phyloP scores from a whole-genome alignment of 805 yeast species.

The Sugiyamaella floridensis region DNA sequence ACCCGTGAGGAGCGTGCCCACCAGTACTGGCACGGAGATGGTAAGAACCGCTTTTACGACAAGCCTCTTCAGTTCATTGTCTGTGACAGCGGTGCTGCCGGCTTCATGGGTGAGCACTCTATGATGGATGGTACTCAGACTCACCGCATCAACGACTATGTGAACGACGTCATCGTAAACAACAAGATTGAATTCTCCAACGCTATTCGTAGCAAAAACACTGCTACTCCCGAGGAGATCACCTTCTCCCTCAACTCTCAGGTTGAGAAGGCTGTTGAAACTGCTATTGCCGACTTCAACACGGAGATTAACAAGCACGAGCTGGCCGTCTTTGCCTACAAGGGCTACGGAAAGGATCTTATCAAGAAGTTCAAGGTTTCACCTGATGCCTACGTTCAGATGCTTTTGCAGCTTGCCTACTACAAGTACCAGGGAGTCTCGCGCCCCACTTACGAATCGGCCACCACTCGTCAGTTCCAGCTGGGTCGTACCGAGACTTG shows the following conservation, averaged over 20 bases:
- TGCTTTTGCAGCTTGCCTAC: conserved; percentile 85
- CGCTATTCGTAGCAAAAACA: conserved; percentile 11
- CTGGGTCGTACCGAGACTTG: conserved; percentile 94
- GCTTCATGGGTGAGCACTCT: conserved; percentile 94
- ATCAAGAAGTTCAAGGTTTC: conserved; percentile 80
- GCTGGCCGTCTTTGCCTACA: conserved; percentile 70
- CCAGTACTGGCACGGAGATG: conserved; percentile 93
- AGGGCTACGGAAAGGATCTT: conserved; percentile 77
- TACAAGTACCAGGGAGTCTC: conserved; percentile 71
- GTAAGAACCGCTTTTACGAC: conserved; percentile 83
- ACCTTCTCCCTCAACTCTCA: conserved; percentile 50
- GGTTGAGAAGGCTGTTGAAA: conserved; percentile 43
- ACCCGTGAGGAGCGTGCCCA: conserved; percentile 78
- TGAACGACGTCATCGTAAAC: conserved; percentile 50
- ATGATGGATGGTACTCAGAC: conserved; percentile 98
- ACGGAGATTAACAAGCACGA: conserved; percentile 59
- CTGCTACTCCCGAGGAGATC: conserved; percentile 31
- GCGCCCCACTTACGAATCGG: conserved; percentile 92
- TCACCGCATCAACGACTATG: conserved; percentile 71
- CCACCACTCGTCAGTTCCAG: conserved; percentile 83
- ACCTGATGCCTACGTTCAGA: conserved; percentile 91
- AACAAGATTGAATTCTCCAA: conserved; percentile 36
- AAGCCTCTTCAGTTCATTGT: conserved; percentile 84
- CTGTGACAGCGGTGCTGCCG: conserved; percentile 77
- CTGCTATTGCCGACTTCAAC: conserved; percentile 52